Base-by-base conservation (phyloP, 768 basidiomycete species). In the Leccinum fibrillosum region DNA sequence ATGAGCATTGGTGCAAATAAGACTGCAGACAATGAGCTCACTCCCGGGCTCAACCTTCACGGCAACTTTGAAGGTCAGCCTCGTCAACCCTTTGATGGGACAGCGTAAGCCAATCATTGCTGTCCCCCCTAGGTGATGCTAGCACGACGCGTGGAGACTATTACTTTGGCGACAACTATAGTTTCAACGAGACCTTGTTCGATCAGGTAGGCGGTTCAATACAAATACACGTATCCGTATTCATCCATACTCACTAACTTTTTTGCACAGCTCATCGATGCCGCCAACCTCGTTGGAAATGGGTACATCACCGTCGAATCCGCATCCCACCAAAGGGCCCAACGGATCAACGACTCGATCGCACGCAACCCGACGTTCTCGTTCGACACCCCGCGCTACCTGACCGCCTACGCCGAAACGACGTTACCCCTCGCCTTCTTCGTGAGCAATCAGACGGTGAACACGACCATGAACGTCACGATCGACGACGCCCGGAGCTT, bases 361-460 rank as follows among this genome's bases (percentile, higher is more conserved):
- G 68, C 67, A 11, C 54, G 53, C 39, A 68, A 68, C 45, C 67
- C 67, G 0, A 64, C 62, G 0, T 68, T 68, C 45, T 56, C 34
- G 52, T 67, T 69, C n/a, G 60, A 60, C 2, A 62, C 62, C 12
- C 64, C 64, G 0, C 60, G 67, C 9, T 69, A 12, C 51, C 45
- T 64, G 1, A 62, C 67, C 2, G 68, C 61, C 11, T 67, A 67
- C 7, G 61, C 60, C 4, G 67, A 68, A 52, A 57, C 61, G 1
- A 67, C 61, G 0, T 69, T 67, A 13, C 68, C 68, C 2, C 56
- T 69, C 11, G 65, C 62, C 9, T 69, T 69, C 42, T 68, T 69
- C 45, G 63, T 61, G 30, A 68, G 56, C 54, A 63, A 67, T 37
- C 67, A 66, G 32, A 68, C 62, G 8, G 52, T 5, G 32, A 51